Evolutionary conservation across 164 flowering plant species (phyloP), one percentile per base, ranked within the genome.

Genomic region (Tetracentron sinense): DNA sequence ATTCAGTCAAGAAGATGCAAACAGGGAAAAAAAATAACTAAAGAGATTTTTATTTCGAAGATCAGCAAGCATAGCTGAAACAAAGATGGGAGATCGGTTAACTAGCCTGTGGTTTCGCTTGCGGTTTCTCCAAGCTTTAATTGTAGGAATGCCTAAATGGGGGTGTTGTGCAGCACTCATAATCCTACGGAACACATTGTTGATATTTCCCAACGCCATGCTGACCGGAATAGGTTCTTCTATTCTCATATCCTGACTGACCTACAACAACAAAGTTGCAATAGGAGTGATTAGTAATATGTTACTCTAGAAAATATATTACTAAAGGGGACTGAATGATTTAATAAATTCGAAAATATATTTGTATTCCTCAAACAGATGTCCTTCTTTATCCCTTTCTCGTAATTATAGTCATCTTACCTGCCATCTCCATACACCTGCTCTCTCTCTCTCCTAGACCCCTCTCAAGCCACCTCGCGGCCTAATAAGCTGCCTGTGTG

Each of bases 111-210:
- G 78, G 61, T 88, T 88, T 33, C 90, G 94, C 80, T 90, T 95
- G 62, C 96, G 89, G 77, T 81, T 95, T 81, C 78, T 87, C 50
- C 97, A 94, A 57, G 92, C 95, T 72, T 90, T 96, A 42, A 97
- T 95, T 74, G 92, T 96, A 44, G 99, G 99, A 69, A 95, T 84
- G 77, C 96, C 90, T 75, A 92, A 73, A 73, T 95, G 99, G 58
- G 99, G 99, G 57, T 82, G 96, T 70, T 92, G 87, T 0, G 96
- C 99, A 21, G 97, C 96, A 70, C 38, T 71, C 19, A 88, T 79
- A 60, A 95, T 85, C 69, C 76, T 86, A 8, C 80, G 79, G 71
- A 86, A 92, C 42, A 92, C 60, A 64, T 78, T 87, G 66, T 78
- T 92, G 68, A 79, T 77, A 72, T 95, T 97, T 48, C 86, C 85